Conservation (phyloP, 202 grass and related monocot genomes). For the Zizania palustris region DNA sequence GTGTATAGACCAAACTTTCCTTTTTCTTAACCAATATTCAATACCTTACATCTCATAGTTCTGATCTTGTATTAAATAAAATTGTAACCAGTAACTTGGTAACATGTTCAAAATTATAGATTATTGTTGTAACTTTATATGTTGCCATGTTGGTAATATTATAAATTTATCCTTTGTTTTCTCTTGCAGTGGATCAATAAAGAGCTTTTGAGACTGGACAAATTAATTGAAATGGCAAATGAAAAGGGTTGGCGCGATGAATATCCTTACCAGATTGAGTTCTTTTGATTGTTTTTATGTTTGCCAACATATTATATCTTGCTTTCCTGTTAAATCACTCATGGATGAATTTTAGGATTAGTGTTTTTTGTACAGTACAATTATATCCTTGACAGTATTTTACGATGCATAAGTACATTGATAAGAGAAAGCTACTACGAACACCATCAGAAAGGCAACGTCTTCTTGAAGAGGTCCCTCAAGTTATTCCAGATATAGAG, state of each 20-base stretch:
- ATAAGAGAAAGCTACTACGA: constrained; percentile 58
- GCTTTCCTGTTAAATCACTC: constrained; percentile 20
- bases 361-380: constrained; percentile 28
- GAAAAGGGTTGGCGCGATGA: constrained; percentile 78
- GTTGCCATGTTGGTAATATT: constrained; percentile 20
- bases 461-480: constrained; percentile 75
- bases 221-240: constrained; percentile 61
- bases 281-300: constrained; percentile 31
- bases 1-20: background rate
- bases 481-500: constrained; percentile 67
- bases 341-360: constrained; percentile 4
- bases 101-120: constrained; percentile 14
- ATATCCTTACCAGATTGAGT: constrained; percentile 75
- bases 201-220: constrained; percentile 66
- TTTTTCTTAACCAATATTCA: background rate
- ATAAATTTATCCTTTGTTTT: constrained; percentile 10
- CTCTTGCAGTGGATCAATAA: constrained; percentile 75
- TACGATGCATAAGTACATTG: constrained; percentile 60
- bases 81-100: constrained; percentile 6
- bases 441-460: constrained; percentile 65
- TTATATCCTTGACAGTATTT: constrained; percentile 68
- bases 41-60: background rate
- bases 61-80: constrained; percentile 4
- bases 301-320: constrained; percentile 20
- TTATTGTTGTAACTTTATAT: constrained; percentile 22